Evolutionary conservation across 805 yeast genomes (phyloP), one percentile per base, ranked within the genome.

Genomic region (Starmera caribaea): DNA sequence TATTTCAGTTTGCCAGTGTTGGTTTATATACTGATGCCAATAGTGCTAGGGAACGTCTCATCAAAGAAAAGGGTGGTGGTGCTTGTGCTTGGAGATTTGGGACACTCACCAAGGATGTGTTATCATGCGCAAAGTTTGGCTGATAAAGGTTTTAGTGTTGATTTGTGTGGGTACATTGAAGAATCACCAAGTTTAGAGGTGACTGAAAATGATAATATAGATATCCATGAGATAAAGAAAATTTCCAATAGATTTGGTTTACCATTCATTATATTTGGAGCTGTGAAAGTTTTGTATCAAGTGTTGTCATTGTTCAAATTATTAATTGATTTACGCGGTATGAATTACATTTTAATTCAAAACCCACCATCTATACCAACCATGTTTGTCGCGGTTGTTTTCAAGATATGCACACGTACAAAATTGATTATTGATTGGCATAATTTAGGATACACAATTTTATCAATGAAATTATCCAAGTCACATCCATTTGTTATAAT

Each of bases 281-380:
- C 64, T 0, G 30, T 53, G 35, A 90, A 92, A 51, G 81, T 84
- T 2, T 2, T 72, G 0, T 41, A 57, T 4, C 96, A 88, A 60
- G 53, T 76, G 9, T 51, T 50, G 34, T 61, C 64, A 28, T 58
- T 88, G 24, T 52, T 69, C 34, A 41, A 46, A 10, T 55, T 81
- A 17, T 60, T 89, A 33, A 67, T 74, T 56, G 48, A 62, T 29
- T 58, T 80, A 34, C 62, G 81, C 38, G 82, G 80, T 17, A 74
- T 85, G 16, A 74, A 79, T 44, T 86, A 68, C 50, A 68, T 89
- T 8, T 51, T 90, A 56, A 71, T 92, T 26, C 94, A 83, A 62
- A 92, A 90, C 58, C 99, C 99, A 0, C 99, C 99, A 0, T 75
- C 86, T 4, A 69, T 92, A 36, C 99, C 99, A 0, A 66, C 87